These are phyloP conservation scores for Lactuca saligna DNA, from an alignment of 129 eudicot genomes.

Conservation along the genomic window DNA sequence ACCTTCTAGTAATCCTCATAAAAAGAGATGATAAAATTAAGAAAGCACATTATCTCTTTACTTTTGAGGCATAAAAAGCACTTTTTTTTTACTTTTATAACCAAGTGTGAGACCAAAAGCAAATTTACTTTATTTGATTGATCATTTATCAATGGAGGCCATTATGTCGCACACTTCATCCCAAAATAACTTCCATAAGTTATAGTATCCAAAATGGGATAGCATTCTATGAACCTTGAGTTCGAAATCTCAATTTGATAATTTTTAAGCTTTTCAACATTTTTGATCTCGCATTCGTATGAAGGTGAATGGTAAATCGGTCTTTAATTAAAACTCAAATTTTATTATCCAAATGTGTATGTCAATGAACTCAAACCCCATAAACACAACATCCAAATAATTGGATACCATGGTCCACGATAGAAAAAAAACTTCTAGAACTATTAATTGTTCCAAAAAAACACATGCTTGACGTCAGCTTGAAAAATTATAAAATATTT, in stretches of 20 bases:
- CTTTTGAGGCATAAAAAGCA: constrained; percentile 33
- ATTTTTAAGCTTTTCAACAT: too few species aligned
- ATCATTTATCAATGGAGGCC: constrained; percentile 27
- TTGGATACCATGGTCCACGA: too few species aligned
- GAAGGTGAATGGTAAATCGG: too few species aligned
- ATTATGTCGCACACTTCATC: constrained; percentile 21
- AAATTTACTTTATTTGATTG: constrained; percentile 29
- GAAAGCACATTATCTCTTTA: constrained; percentile 36
- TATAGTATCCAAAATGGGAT: background rate
- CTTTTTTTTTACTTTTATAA: constrained; percentile 31
- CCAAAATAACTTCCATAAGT: background rate
- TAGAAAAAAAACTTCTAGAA: too few species aligned
- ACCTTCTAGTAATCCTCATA: constrained; percentile 27
- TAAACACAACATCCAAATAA: too few species aligned
- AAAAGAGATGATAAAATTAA: constrained; percentile 23
- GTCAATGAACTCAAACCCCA: too few species aligned
- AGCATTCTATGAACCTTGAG: background rate
- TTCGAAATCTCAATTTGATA: background rate
- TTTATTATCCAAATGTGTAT: too few species aligned
- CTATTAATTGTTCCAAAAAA: too few species aligned
- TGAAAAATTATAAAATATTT: too few species aligned
- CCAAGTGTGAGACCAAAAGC: constrained; percentile 27
- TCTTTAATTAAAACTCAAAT: too few species aligned
- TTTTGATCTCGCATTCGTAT: too few species aligned
- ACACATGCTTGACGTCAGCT: too few species aligned